A percentile compares a stretch with the other conserved stretches of the same genome.
Conservation (phyloP, 2,329 filamentous ascomycete genomes). For the Lasiodiplodia hormozganensis region DNA sequence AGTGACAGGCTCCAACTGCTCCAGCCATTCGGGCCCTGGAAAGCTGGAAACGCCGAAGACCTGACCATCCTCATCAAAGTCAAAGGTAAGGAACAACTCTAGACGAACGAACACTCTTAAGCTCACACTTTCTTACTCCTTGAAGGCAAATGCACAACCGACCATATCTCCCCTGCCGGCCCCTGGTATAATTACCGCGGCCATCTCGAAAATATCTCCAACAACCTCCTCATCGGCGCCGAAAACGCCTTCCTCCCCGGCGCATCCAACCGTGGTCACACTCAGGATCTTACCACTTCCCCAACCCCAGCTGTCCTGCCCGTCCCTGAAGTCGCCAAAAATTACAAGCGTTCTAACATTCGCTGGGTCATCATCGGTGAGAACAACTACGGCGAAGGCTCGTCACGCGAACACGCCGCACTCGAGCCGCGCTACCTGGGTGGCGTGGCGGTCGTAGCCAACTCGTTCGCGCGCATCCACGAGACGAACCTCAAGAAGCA, state of each 20-base stretch:
- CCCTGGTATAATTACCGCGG: constrained; percentile 51
- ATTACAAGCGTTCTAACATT: constrained; percentile 33
- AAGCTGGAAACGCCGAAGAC: constrained; percentile 33
- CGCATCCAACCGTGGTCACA: constrained; percentile 38
- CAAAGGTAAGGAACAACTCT: neutral
- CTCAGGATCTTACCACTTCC: constrained; percentile 34
- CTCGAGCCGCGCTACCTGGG: constrained; percentile 39
- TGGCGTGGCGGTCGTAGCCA: constrained; percentile 37
- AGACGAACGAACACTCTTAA: neutral
- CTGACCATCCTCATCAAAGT: constrained; percentile 45
- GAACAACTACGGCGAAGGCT: constrained; percentile 41
- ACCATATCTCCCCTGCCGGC: constrained; percentile 49
- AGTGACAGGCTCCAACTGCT: constrained; percentile 40
- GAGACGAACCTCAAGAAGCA: constrained; percentile 43
- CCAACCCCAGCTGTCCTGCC: constrained; percentile 30
- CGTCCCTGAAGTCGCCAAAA: constrained; percentile 40
- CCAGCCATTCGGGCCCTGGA: constrained; percentile 37
- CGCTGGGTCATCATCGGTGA: constrained; percentile 47
- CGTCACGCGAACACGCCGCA: constrained; percentile 39
- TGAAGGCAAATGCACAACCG: constrained; percentile 48
- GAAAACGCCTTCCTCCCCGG: constrained; percentile 40
- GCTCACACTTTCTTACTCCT: neutral
- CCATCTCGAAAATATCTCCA: constrained; percentile 49
- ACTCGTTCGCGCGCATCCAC: constrained; percentile 40
- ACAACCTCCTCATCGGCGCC: constrained; percentile 46